These are phyloP conservation scores for Bifiguratus adelaidae DNA, from an alignment of 192 early-diverging fungal species.

Conservation along the genomic window DNA sequence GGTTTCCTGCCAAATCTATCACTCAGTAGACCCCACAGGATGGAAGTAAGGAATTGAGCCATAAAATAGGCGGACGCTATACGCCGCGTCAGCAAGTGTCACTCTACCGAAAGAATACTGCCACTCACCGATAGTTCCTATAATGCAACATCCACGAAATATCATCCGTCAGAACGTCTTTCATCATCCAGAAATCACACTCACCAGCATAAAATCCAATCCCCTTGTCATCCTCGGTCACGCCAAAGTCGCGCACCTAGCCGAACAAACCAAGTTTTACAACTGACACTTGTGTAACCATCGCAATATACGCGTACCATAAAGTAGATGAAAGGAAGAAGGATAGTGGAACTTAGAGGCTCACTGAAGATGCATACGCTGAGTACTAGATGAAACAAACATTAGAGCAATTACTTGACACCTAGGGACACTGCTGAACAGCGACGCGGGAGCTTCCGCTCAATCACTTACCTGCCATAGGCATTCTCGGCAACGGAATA, in stretches of 20 bases:
- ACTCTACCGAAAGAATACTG: not conserved
- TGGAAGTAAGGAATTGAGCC: conserved; percentile 58
- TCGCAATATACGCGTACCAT: conserved; percentile 32
- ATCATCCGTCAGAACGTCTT: too few species aligned
- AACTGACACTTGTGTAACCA: not conserved
- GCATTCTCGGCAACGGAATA: too few species aligned
- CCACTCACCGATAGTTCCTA: too few species aligned
- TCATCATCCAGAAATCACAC: too few species aligned
- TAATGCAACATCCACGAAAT: too few species aligned
- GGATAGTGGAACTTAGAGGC: conserved; percentile 56
- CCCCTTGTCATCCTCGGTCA: conserved; percentile 59
- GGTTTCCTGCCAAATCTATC: conserved; percentile 78
- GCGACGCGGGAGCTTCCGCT: too few species aligned
- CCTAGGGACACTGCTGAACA: too few species aligned
- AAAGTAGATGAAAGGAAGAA: conserved; percentile 82
- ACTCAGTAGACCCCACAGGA: conserved; percentile 63
- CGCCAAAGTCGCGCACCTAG: conserved; percentile 54
- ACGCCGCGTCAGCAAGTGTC: conserved; percentile 1
- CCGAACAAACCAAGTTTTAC: not conserved
- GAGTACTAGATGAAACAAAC: too few species aligned
- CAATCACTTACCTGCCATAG: too few species aligned
- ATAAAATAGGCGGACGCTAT: conserved; percentile 56
- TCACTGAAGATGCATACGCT: conserved; percentile 40
- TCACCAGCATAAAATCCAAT: conserved; percentile 78
- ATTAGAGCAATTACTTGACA: too few species aligned